These are phyloP conservation scores for Mycena albidolilacea DNA, from an alignment of 768 basidiomycete species.

Conservation along the genomic window DNA sequence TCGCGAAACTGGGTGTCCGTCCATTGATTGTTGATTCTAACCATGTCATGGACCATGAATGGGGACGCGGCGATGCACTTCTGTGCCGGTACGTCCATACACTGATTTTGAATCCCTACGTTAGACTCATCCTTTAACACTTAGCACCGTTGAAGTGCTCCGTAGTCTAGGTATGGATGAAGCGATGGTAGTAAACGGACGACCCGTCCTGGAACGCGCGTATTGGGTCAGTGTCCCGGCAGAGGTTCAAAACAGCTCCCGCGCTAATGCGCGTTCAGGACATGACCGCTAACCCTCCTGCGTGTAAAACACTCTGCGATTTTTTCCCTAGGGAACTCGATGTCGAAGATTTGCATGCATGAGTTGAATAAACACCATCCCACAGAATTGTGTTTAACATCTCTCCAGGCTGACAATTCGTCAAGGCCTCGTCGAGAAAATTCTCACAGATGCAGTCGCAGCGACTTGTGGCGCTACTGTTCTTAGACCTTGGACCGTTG, in stretches of 20 bases:
- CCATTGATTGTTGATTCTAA: slow-evolving; percentile 26
- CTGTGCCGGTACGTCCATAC: slow-evolving; percentile 15
- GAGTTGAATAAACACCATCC: not conserved
- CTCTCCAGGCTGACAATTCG: slow-evolving; percentile 13
- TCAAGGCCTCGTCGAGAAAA: slow-evolving; percentile 28
- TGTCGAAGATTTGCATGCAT: slow-evolving; percentile 16
- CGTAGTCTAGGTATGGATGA: slow-evolving; percentile 14
- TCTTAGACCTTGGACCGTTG: slow-evolving; percentile 18
- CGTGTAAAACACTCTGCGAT: slow-evolving; percentile 17
- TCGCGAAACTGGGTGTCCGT: slow-evolving; percentile 19
- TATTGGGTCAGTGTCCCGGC: slow-evolving; percentile 11
- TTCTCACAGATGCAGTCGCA: slow-evolving; percentile 10
- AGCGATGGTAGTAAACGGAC: not conserved
- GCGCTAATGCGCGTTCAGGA: not conserved
- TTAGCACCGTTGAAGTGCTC: slow-evolving; percentile 21
- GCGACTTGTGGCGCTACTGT: slow-evolving; percentile 8
- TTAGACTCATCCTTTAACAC: not conserved
- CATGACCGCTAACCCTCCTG: slow-evolving; percentile 10
- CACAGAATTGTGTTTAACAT: not conserved
- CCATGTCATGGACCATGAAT: slow-evolving; percentile 29
- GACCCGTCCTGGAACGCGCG: slow-evolving; percentile 4
- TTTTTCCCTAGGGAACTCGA: slow-evolving; percentile 17
- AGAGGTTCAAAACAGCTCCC: not conserved
- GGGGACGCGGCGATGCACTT: slow-evolving; percentile 23
- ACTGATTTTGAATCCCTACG: too few species aligned